These are phyloP conservation scores for Penicillium polonicum DNA, from an alignment of 2,329 filamentous ascomycete species.

Conservation along the genomic window DNA sequence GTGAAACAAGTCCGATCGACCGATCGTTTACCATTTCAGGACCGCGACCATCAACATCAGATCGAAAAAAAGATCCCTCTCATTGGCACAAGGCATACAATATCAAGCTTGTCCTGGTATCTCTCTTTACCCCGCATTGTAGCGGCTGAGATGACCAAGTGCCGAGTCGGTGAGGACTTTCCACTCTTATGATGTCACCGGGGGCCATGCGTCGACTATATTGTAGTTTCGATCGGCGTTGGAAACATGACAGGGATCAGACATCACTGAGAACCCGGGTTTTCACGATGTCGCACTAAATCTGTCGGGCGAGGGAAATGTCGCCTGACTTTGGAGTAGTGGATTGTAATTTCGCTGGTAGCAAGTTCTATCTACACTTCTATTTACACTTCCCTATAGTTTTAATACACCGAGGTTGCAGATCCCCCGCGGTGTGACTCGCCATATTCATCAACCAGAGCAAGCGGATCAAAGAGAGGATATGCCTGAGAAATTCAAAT, in stretches of 20 bases:
- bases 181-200: constrained; percentile 14
- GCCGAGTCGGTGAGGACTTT: constrained; percentile 13
- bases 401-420: no score
- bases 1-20: background rate
- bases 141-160: constrained; percentile 3
- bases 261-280: background rate
- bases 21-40: background rate
- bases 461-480: no score
- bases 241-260: constrained; percentile 1
- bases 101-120: background rate
- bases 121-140: constrained; percentile 4
- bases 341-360: no score
- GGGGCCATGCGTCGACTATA: background rate
- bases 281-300: background rate
- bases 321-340: background rate
- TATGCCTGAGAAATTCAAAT: no score
- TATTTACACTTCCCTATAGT: no score
- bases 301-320: background rate
- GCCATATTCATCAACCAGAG: no score
- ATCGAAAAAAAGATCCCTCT: background rate
- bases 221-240: constrained; percentile 10
- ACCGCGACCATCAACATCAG: background rate
- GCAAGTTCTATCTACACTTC: no score
- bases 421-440: no score
- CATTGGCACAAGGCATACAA: background rate